A percentile compares a stretch with the other conserved stretches of the same genome.
phyloP scores from a whole-genome alignment of 2,329 filamentous ascomycete genomes.

The Penicillium polonicum region DNA sequence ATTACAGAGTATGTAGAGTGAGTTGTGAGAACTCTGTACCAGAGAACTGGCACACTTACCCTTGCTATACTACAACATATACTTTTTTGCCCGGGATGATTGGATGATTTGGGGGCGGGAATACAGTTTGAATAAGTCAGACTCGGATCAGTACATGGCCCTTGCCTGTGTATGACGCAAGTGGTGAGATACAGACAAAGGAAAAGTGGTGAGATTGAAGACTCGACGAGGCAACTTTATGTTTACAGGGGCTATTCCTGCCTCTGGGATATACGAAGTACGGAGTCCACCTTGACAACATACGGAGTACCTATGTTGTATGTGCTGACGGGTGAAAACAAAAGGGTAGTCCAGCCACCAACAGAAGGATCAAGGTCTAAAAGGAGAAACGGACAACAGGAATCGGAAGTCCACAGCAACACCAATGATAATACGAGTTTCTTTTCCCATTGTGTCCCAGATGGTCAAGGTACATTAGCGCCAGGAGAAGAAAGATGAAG shows the following conservation, averaged over 20 bases:
- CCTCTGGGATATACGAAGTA: background rate
- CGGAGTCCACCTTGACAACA: too few relatives aligned
- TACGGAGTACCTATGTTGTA: background rate
- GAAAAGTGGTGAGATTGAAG: background rate
- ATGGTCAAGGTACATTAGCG: slow-evolving; percentile 11
- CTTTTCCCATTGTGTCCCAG: background rate
- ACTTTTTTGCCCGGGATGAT: background rate
- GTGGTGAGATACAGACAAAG: background rate
- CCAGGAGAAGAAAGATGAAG: slow-evolving; percentile 13
- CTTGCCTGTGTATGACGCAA: slow-evolving; percentile 11
- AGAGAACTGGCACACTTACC: background rate
- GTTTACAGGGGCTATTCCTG: background rate
- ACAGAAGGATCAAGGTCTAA: background rate
- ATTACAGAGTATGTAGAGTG: background rate
- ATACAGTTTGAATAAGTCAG: background rate
- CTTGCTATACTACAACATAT: background rate
- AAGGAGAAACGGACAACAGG: background rate
- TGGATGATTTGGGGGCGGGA: background rate
- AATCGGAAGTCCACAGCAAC: background rate
- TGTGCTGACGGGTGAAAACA: background rate
- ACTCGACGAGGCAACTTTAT: slow-evolving; percentile 3
- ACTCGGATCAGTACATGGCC: slow-evolving; percentile 4
- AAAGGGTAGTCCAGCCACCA: slow-evolving; percentile 2
- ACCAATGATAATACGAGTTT: background rate
- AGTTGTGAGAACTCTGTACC: background rate